Evolutionary conservation across 208 protist species (phyloP).

Genomic region (Entamoeba invadens): DNA sequence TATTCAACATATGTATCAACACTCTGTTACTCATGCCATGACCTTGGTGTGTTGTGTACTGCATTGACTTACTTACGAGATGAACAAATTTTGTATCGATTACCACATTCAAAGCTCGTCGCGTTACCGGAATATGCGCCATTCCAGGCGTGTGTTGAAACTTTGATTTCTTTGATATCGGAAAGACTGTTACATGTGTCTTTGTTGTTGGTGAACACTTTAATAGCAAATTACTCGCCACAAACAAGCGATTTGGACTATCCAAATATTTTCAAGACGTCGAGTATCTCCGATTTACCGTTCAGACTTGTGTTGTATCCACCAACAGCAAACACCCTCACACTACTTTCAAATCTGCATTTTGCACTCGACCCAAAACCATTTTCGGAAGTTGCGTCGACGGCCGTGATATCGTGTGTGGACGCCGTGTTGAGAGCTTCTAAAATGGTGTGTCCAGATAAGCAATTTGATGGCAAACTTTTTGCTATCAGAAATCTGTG

Average conservation of each 20-base stretch:
- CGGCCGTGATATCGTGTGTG: background rate
- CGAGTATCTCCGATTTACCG: background rate
- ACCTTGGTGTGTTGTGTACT: background rate
- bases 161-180: background rate
- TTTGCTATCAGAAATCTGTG: background rate
- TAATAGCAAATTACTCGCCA: background rate
- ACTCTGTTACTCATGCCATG: background rate
- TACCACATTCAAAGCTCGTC: background rate
- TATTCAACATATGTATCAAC: background rate
- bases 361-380: background rate
- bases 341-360: background rate
- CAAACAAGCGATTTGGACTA: background rate
- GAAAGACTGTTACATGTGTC: background rate
- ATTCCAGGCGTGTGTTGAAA: background rate
- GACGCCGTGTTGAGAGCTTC: background rate
- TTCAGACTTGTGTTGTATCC: background rate
- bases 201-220: background rate
- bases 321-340: background rate
- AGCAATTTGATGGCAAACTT: background rate
- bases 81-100: background rate
- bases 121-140: background rate
- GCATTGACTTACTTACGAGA: background rate
- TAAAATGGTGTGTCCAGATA: background rate
- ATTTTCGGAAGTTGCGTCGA: background rate
- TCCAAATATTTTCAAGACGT: background rate